Percentiles rank a stretch among this genome's conserved stretches.
phyloP scores from a whole-genome alignment of 139 green algal genomes.

The Coelastrella sp. region DNA sequence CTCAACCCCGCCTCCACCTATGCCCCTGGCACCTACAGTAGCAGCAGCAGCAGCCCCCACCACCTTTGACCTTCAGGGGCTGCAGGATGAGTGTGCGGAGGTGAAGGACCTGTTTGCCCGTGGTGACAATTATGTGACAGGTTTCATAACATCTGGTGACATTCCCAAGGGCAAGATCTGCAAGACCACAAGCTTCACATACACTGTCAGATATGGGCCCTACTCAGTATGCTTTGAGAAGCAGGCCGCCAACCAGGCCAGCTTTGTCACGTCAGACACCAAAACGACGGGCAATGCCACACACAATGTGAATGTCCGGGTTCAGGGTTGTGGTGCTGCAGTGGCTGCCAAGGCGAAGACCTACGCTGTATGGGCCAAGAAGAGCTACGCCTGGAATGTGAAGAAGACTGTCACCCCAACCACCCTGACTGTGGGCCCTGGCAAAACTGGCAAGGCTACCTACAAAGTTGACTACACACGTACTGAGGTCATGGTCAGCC shows the following conservation, averaged over 20 bases:
- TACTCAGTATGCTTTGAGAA: conserved; percentile 23
- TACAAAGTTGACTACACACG: conserved; percentile 44
- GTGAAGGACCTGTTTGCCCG: conserved; percentile 27
- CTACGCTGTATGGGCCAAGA: conserved; percentile 42
- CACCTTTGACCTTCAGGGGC: conserved; percentile 14
- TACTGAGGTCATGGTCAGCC: background rate
- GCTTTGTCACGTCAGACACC: conserved; percentile 21
- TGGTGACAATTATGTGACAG: background rate
- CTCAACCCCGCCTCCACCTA: background rate
- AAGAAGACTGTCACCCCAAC: background rate
- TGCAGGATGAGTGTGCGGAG: conserved; percentile 48
- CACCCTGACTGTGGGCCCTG: background rate
- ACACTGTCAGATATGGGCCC: conserved; percentile 47
- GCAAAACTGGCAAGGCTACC: background rate
- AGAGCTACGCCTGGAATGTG: conserved; percentile 36
- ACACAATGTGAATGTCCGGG: background rate
- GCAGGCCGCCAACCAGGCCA: conserved; percentile 27
- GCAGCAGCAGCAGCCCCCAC: conserved; percentile 17
- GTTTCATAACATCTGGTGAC: conserved; percentile 5
- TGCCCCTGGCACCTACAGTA: background rate
- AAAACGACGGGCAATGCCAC: background rate
- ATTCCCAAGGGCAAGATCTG: conserved; percentile 40
- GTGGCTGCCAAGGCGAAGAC: conserved; percentile 12
- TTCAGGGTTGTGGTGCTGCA: conserved; percentile 22
- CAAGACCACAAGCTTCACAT: conserved; percentile 34